These are phyloP conservation scores for Mycena indigotica DNA, from an alignment of 768 basidiomycete species.

Conservation along the genomic window DNA sequence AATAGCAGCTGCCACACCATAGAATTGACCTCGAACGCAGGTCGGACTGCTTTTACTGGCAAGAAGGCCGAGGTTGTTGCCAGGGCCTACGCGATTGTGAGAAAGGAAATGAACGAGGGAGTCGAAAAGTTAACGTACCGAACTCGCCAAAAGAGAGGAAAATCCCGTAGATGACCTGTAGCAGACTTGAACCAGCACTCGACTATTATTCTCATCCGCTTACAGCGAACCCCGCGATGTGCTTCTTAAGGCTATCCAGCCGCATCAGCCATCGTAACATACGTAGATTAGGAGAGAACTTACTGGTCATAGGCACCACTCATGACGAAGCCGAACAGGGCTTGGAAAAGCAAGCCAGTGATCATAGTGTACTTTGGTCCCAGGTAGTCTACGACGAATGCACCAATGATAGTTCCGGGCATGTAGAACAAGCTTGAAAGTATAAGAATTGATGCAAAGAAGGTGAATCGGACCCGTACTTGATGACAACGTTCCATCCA, in stretches of 20 bases:
- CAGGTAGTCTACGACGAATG: conserved; percentile 73
- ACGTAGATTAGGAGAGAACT: conserved; percentile 20
- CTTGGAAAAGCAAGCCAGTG: conserved; percentile 64
- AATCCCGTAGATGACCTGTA: conserved; percentile 81
- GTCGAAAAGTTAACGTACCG: conserved; percentile 50
- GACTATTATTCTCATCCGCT: conserved; percentile 22
- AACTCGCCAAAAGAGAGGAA: conserved; percentile 90
- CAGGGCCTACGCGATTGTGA: conserved; percentile 54
- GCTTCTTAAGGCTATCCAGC: conserved; percentile 49
- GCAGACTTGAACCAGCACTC: neutral
- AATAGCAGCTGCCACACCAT: conserved; percentile 82
- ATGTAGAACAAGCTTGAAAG: conserved; percentile 40
- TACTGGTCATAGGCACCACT: conserved; percentile 72
- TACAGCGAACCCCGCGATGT: conserved; percentile 78
- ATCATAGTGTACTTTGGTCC: conserved; percentile 71
- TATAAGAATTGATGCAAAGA: neutral
- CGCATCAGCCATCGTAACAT: no score
- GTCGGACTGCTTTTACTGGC: conserved; percentile 87
- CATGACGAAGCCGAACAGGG: conserved; percentile 86
- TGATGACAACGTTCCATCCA: conserved; percentile 86
- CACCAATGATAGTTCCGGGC: conserved; percentile 65
- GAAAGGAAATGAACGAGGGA: neutral
- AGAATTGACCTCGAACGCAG: conserved; percentile 82
- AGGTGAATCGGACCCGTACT: conserved; percentile 45
- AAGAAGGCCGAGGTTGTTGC: conserved; percentile 83